A percentile compares a stretch with the other conserved stretches of the same genome.
Evolutionary conservation across 768 basidiomycete genomes (phyloP).

Genomic region (Rhodotorula toruloides): DNA sequence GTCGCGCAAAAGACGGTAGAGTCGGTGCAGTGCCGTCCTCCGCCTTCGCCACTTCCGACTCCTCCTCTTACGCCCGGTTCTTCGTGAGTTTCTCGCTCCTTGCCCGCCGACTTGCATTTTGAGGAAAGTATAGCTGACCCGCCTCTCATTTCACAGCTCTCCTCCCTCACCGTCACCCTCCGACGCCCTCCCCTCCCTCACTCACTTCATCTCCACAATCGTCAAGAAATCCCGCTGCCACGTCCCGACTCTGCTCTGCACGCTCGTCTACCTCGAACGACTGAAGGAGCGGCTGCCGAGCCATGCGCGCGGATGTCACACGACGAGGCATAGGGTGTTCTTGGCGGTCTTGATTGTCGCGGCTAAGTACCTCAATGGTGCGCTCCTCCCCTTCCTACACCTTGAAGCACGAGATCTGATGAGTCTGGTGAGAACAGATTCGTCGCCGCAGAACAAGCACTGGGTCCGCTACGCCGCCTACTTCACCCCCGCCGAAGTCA

Average conservation of each 20-base stretch:
- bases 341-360: constrained; percentile 89
- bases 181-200: constrained; percentile 57
- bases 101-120: too few species aligned
- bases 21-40: constrained; percentile 56
- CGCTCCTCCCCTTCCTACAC: background rate
- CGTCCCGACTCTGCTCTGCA: constrained; percentile 79
- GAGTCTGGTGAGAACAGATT: background rate
- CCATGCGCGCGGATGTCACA: constrained; percentile 62
- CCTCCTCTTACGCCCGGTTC: constrained; percentile 55
- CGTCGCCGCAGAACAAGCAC: constrained; percentile 80
- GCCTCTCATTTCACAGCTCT: too few species aligned
- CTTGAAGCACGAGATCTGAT: background rate
- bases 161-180: constrained; percentile 37
- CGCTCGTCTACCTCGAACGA: constrained; percentile 82
- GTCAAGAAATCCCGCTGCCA: constrained; percentile 72
- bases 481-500: constrained; percentile 62
- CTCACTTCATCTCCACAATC: constrained; percentile 73
- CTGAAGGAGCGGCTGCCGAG: constrained; percentile 69
- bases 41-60: constrained; percentile 51
- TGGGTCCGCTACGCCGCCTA: constrained; percentile 71
- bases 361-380: constrained; percentile 81
- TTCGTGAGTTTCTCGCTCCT: too few species aligned
- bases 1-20: constrained; percentile 70
- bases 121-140: too few species aligned
- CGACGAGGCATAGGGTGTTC: constrained; percentile 84